Conservation (phyloP, 805 yeast species). For the Clavispora phyllophila region DNA sequence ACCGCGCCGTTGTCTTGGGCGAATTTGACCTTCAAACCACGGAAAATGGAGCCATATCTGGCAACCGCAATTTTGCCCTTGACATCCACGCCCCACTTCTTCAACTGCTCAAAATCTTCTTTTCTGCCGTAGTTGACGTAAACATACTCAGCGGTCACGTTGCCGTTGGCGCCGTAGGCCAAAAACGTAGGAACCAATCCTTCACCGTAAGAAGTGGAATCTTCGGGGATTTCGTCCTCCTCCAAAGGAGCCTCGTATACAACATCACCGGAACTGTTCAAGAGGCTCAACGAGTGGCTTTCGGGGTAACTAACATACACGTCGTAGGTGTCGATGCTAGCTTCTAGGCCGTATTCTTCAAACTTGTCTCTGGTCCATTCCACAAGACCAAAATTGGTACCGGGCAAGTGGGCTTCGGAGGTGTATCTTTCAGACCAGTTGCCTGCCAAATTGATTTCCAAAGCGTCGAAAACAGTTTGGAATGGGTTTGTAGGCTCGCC, state of each 20-base stretch:
- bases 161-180: slow-evolving; percentile 63
- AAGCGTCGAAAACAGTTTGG: slow-evolving; percentile 21
- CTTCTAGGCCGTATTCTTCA: slow-evolving; percentile 49
- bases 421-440: slow-evolving; percentile 54
- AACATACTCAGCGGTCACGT: slow-evolving; percentile 49
- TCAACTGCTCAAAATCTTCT: slow-evolving; percentile 48
- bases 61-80: slow-evolving; percentile 56
- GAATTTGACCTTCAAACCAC: slow-evolving; percentile 55
- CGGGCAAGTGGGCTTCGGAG: slow-evolving; percentile 47
- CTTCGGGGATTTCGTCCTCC: slow-evolving; percentile 44
- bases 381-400: slow-evolving; percentile 40
- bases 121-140: slow-evolving; percentile 57
- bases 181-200: slow-evolving; percentile 55
- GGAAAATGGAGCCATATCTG: slow-evolving; percentile 46
- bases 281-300: slow-evolving; percentile 41
- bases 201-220: slow-evolving; percentile 33
- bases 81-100: slow-evolving; percentile 37
- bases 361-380: slow-evolving; percentile 58
- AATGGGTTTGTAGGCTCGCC: slow-evolving; percentile 6
- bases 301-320: slow-evolving; percentile 51
- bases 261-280: slow-evolving; percentile 27
- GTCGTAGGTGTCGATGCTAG: slow-evolving; percentile 51
- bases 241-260: slow-evolving; percentile 45
- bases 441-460: slow-evolving; percentile 38
- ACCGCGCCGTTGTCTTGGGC: slow-evolving; percentile 60